A percentile compares a stretch with the other conserved stretches of the same genome.
phyloP scores from a whole-genome alignment of 495 filamentous ascomycete species.

The Daldinia childiae region DNA sequence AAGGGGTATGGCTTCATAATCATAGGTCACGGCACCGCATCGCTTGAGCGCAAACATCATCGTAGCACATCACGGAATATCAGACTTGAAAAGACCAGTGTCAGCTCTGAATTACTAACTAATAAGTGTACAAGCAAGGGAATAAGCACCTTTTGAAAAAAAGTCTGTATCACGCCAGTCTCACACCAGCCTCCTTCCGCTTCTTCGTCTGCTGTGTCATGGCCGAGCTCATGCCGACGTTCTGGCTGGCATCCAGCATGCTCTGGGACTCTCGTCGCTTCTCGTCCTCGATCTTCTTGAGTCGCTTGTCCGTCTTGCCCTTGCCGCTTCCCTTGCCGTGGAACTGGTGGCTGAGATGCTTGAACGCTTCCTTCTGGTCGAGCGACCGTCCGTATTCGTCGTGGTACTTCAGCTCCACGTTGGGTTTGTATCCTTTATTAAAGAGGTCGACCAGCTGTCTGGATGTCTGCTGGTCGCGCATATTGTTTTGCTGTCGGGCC shows the following conservation, averaged over 20 bases:
- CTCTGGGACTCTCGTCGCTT: constrained; percentile 85
- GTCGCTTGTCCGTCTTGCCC: constrained; percentile 94
- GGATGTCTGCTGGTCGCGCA: constrained; percentile 82
- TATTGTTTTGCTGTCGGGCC: constrained; percentile 84
- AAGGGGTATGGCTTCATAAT: constrained; percentile 19
- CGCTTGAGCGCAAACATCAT: constrained; percentile 8
- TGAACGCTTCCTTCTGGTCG: constrained; percentile 94
- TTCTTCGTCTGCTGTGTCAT: constrained; percentile 81
- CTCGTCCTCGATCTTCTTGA: constrained; percentile 98
- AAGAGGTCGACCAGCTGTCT: constrained; percentile 84
- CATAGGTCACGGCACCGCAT: background rate
- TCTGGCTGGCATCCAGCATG: constrained; percentile 80
- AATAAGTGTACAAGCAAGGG: constrained; percentile 38
- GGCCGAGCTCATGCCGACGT: constrained; percentile 83
- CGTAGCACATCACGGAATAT: constrained; percentile 7
- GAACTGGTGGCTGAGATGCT: constrained; percentile 92
- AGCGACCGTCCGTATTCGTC: constrained; percentile 87
- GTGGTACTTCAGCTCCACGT: constrained; percentile 87
- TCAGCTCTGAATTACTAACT: constrained; percentile 41
- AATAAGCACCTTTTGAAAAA: constrained; percentile 48
- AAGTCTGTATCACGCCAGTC: constrained; percentile 67
- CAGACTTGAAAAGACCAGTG: constrained; percentile 33
- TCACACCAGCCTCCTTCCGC: constrained; percentile 86
- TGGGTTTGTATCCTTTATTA: constrained; percentile 85
- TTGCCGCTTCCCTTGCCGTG: constrained; percentile 97